Percentiles rank a stretch among this genome's conserved stretches.
Evolutionary conservation across 2,329 filamentous ascomycete species (phyloP).

Genomic region (Colletotrichum sp.): DNA sequence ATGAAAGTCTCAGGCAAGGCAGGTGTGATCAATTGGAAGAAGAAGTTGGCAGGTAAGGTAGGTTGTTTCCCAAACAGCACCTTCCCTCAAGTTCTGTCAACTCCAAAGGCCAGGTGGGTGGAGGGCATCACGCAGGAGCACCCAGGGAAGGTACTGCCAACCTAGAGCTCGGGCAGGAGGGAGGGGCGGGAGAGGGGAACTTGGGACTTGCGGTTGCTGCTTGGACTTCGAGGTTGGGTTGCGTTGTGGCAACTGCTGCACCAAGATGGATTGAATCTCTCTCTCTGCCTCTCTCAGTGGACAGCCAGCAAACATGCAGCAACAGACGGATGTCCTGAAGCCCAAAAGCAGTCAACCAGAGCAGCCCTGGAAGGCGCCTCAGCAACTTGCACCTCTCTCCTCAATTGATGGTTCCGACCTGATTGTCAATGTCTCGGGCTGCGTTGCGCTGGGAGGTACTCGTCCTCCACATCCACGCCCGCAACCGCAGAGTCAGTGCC

Average conservation of each 20-base stretch:
- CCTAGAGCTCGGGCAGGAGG: neutral
- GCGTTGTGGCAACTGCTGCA: neutral
- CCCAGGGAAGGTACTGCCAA: neutral
- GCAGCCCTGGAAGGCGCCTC: neutral
- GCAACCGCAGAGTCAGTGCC: neutral
- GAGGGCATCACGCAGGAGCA: slow-evolving; percentile 17
- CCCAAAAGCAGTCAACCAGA: neutral
- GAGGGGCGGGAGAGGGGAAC: neutral
- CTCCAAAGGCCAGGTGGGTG: neutral
- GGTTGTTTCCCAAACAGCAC: neutral
- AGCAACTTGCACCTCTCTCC: neutral
- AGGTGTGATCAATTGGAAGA: neutral
- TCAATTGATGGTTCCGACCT: neutral
- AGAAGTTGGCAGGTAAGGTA: neutral
- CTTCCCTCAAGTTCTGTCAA: slow-evolving; percentile 1
- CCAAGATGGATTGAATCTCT: neutral
- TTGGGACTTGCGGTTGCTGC: neutral
- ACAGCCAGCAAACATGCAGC: neutral
- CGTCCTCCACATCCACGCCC: neutral
- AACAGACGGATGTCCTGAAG: neutral
- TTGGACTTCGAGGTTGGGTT: neutral
- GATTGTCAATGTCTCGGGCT: slow-evolving; percentile 8
- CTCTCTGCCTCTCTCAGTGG: neutral
- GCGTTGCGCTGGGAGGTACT: slow-evolving; percentile 9
- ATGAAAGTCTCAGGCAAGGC: neutral